phyloP scores from a whole-genome alignment of 441 rosid genomes.

The Adansonia grandidieri region DNA sequence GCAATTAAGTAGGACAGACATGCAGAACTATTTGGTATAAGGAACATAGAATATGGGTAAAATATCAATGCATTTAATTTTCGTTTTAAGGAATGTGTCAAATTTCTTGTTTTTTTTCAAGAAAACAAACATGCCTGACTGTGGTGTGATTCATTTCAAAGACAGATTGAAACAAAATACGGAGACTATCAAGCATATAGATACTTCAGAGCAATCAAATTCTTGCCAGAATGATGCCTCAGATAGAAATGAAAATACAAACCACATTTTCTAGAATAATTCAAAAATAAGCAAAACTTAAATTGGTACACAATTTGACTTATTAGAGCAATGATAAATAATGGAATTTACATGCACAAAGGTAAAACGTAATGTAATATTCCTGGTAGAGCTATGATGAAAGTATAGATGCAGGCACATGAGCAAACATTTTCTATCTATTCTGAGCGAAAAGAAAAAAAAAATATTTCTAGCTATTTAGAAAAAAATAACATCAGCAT shows the following conservation, averaged over 20 bases:
- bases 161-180: not conserved
- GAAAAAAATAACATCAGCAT: not conserved
- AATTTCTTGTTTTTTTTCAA: not conserved
- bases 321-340: not conserved
- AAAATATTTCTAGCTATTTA: not conserved
- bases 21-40: not conserved
- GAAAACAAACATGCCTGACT: not conserved
- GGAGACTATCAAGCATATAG: constrained; percentile 1
- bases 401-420: not conserved
- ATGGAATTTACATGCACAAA: not conserved
- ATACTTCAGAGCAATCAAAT: constrained; percentile 16
- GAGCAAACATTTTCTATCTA: not conserved
- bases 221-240: not conserved
- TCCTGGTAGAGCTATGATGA: not conserved
- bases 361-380: not conserved
- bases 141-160: not conserved
- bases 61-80: not conserved
- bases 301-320: no score
- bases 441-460: not conserved
- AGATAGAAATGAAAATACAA: not conserved
- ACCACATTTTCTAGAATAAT: not conserved
- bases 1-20: not conserved
- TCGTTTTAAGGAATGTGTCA: not conserved
- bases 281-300: not conserved
- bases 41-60: not conserved